Percentiles rank a stretch among this genome's conserved stretches.
phyloP scores from a whole-genome alignment of 1,284 basidiomycete genomes.

The Apiotrichum mycotoxinovorans region DNA sequence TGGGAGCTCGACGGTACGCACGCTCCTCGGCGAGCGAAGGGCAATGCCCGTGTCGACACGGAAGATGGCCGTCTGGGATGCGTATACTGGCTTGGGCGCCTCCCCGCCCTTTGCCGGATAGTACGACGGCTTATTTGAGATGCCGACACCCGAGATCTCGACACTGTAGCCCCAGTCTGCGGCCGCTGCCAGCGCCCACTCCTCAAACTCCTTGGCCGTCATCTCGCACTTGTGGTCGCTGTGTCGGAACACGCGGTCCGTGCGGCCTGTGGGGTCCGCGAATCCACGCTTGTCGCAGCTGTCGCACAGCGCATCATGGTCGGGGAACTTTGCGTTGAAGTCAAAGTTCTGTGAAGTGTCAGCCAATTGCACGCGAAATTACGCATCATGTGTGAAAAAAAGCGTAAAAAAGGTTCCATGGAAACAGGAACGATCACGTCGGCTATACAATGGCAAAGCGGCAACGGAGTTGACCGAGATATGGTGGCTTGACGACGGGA shows the following conservation, averaged over 20 bases:
- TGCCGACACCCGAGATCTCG: conserved; percentile 46
- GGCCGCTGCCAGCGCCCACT: conserved; percentile 63
- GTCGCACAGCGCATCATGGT: conserved; percentile 56
- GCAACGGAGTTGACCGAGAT: too few relatives aligned
- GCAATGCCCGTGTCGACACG: conserved; percentile 45
- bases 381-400: too few relatives aligned
- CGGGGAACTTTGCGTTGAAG: conserved; percentile 81
- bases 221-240: conserved; percentile 91
- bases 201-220: conserved; percentile 72
- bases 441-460: too few relatives aligned
- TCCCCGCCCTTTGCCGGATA: conserved; percentile 35
- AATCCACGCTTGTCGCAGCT: conserved; percentile 54
- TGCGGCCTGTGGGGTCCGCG: conserved; percentile 72
- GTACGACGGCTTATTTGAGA: conserved; percentile 46
- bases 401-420: too few relatives aligned
- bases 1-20: conserved; percentile 45
- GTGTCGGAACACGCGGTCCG: conserved; percentile 59
- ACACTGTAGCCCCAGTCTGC: conserved; percentile 63
- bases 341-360: conserved; percentile 47
- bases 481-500: too few relatives aligned
- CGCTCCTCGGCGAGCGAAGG: conserved; percentile 47
- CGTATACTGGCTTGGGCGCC: conserved; percentile 52
- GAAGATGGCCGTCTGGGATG: conserved; percentile 71
- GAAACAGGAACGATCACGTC: too few relatives aligned
- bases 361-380: too few relatives aligned